phyloP scores from a whole-genome alignment of 2,329 filamentous ascomycete species.

The Colletotrichum sp. region DNA sequence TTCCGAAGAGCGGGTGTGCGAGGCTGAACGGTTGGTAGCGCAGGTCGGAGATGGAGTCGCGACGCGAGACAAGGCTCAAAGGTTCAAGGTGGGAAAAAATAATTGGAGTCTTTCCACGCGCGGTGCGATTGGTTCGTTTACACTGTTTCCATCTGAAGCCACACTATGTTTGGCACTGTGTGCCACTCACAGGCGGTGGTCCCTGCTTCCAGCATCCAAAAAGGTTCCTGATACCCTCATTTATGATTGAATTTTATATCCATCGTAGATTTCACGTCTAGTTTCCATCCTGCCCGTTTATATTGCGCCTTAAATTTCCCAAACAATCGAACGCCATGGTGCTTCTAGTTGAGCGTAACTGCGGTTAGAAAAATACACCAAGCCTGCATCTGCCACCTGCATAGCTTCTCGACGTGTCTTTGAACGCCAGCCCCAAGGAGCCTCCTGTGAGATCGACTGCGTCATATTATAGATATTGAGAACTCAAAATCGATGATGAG shows the following conservation, averaged over 20 bases:
- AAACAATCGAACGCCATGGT: background rate
- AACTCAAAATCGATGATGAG: background rate
- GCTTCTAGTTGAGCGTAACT: fast-evolving
- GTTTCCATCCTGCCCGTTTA: background rate
- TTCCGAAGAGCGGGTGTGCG: background rate
- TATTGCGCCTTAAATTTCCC: background rate
- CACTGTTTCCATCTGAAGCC: fast-evolving
- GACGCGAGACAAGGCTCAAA: conserved; percentile 14
- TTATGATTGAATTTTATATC: background rate
- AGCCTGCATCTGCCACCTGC: background rate
- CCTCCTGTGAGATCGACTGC: background rate
- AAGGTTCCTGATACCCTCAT: background rate
- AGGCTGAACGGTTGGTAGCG: conserved; percentile 9
- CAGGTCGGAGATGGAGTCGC: conserved; percentile 17
- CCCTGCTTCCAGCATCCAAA: background rate
- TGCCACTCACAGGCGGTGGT: background rate
- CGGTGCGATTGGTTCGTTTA: background rate
- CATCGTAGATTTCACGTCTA: background rate
- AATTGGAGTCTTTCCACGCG: background rate
- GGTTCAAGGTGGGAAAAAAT: conserved; percentile 3
- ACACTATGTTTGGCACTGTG: background rate
- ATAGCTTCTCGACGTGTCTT: background rate
- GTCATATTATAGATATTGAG: background rate
- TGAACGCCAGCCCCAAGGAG: background rate
- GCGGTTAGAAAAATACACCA: background rate